phyloP scores from a whole-genome alignment of 345 rosid genomes.

The Brassica juncea region DNA sequence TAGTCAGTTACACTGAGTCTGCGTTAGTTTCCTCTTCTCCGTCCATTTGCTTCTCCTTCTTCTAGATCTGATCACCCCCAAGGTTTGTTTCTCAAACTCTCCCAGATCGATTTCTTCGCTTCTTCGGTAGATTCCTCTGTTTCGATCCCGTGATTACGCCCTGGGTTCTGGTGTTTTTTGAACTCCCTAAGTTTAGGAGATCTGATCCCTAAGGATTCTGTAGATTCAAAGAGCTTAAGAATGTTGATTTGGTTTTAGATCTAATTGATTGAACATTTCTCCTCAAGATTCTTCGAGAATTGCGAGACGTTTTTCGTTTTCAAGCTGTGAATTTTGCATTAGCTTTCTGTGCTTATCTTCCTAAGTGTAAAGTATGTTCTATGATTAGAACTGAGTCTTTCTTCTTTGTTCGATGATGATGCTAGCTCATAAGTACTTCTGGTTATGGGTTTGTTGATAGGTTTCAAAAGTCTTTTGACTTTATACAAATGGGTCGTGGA shows the following conservation, averaged over 20 bases:
- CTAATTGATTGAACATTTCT: background rate
- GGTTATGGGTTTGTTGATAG: background rate
- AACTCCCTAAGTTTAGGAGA: background rate
- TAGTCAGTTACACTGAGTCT: slow-evolving; percentile 27
- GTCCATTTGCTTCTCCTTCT: background rate
- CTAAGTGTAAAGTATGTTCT: too few relatives aligned
- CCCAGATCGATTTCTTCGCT: slow-evolving; percentile 18
- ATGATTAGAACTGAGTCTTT: background rate
- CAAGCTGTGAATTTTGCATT: background rate
- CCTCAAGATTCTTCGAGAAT: background rate
- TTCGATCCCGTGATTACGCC: background rate
- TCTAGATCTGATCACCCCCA: slow-evolving; percentile 35
- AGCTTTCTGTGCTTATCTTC: background rate
- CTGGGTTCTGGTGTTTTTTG: background rate
- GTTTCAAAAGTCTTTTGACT: background rate
- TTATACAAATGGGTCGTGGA: slow-evolving; percentile 69
- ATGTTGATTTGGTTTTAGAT: slow-evolving; percentile 28
- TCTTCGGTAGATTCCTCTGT: slow-evolving; percentile 11
- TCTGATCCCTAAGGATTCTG: background rate
- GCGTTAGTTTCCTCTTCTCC: slow-evolving; percentile 7
- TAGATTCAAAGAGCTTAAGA: background rate
- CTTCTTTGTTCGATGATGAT: background rate
- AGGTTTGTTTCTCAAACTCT: slow-evolving; percentile 27
- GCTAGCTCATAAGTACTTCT: background rate
- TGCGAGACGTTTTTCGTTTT: background rate